These are phyloP conservation scores for Paxillus involutus DNA, from an alignment of 768 basidiomycete genomes.

Conservation along the genomic window DNA sequence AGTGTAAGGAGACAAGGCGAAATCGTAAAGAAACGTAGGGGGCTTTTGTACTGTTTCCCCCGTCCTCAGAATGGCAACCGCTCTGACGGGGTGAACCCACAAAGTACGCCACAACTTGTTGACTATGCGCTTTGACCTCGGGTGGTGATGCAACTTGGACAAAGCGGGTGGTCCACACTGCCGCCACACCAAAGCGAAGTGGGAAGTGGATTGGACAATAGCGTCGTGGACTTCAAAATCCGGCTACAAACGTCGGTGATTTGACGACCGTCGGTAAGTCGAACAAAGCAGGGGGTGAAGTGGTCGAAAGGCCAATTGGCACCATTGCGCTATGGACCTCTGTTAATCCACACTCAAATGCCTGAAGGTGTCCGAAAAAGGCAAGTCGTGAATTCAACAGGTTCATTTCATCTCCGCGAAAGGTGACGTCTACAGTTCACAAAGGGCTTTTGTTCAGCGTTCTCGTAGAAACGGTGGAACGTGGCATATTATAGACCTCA, in stretches of 20 bases:
- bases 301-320: not conserved
- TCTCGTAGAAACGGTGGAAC: not conserved
- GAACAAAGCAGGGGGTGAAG: conserved; percentile 22
- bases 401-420: conserved; percentile 10
- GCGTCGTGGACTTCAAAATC: conserved; percentile 5
- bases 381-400: conserved; percentile 4
- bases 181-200: conserved; percentile 17
- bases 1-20: not conserved
- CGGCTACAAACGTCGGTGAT: not conserved
- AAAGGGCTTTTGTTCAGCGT: conserved; percentile 1
- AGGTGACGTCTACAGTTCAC: not conserved
- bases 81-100: conserved; percentile 8
- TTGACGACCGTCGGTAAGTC: conserved; percentile 9
- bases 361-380: conserved; percentile 9
- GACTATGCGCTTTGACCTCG: conserved; percentile 17
- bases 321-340: not conserved
- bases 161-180: conserved; percentile 18
- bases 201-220: conserved; percentile 5
- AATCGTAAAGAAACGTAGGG: not conserved
- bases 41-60: conserved; percentile 19
- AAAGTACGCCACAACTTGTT: conserved; percentile 1
- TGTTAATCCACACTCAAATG: not conserved
- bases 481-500: not conserved
- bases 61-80: conserved; percentile 3
- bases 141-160: conserved; percentile 13